A percentile compares a stretch with the other conserved stretches of the same genome.
Evolutionary conservation across 768 basidiomycete species (phyloP).

Genomic region (Dentipellis fragilis): DNA sequence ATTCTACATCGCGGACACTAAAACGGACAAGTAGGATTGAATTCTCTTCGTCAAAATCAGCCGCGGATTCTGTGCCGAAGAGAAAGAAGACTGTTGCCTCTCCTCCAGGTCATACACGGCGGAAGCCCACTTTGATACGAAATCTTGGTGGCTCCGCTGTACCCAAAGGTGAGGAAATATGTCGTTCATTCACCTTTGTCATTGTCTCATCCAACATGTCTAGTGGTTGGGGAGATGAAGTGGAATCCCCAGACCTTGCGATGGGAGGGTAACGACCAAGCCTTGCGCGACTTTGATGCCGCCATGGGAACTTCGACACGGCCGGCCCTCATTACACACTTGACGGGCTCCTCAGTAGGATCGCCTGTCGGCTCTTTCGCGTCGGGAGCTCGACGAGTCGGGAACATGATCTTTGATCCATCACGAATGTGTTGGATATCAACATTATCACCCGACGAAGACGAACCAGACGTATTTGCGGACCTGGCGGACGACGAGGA

Average conservation of each 20-base stretch:
- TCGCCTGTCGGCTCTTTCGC: slow-evolving; percentile 69
- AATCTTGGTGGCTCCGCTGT: slow-evolving; percentile 60
- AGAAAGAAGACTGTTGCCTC: slow-evolving; percentile 45
- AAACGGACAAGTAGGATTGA: slow-evolving; percentile 52
- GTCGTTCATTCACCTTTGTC: neutral
- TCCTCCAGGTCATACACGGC: slow-evolving; percentile 37
- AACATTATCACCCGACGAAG: slow-evolving; percentile 74
- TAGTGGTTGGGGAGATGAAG: slow-evolving; percentile 93
- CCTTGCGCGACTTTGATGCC: slow-evolving; percentile 81
- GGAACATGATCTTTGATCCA: slow-evolving; percentile 98
- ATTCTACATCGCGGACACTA: slow-evolving; percentile 22
- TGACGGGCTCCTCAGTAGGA: slow-evolving; percentile 79
- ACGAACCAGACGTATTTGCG: slow-evolving; percentile 93
- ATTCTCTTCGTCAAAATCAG: slow-evolving; percentile 28
- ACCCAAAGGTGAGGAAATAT: slow-evolving; percentile 55
- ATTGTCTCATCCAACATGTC: slow-evolving; percentile 5
- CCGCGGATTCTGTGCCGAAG: slow-evolving; percentile 21
- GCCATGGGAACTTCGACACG: slow-evolving; percentile 68
- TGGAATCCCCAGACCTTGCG: slow-evolving; percentile 87
- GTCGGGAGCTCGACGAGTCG: slow-evolving; percentile 80
- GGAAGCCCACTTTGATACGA: slow-evolving; percentile 83
- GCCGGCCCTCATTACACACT: slow-evolving; percentile 91
- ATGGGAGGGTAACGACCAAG: slow-evolving; percentile 97
- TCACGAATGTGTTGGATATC: slow-evolving; percentile 93
- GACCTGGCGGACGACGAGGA: slow-evolving; percentile 89